Base-by-base conservation (phyloP, 2,329 filamentous ascomycete species). In the Epichloe sylvatica region DNA sequence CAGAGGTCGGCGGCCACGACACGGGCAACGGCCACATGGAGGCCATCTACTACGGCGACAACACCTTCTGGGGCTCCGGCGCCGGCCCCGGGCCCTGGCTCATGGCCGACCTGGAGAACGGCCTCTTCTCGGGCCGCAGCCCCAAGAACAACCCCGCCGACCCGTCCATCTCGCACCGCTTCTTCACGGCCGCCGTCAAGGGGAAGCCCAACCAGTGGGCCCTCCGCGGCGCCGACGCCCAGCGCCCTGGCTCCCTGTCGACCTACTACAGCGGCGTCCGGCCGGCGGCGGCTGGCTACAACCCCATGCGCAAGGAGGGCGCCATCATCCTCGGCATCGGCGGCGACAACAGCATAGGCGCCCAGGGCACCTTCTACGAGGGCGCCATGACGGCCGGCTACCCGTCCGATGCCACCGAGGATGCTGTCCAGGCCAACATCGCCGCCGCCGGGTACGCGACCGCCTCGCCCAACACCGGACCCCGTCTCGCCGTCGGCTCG, bases 51-150 rank as follows among this genome's bases (percentile, higher is more conserved):
- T 83, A 71, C 56, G 80, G 81, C 1, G 65, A 67, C 0, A 52
- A 80, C 1, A 65, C 68, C 0, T 51, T 52, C 54, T 81, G 77
- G 75, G 80, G 80, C 17, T 63, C 61, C 7, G 80, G 81, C 8
- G 50, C 74, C 4, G 80, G 79, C 42, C 70, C 56, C 41, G 80
- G 81, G 0, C 81, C 81, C 0, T 84, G 80, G 81, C 60, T 84
- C 55, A 83, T 84, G 78, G 80, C 79, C 0, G 81, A 84, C 62
- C 71, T 84, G 0, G 81, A 84, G 60, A 82, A 84, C 53, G 77
- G 77, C 3, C 64, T 84, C 2, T 84, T 83, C 65, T 80, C 79
- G 0, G 80, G 79, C 13, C 9, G 47, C 1, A 70, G 60, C 51
- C 25, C 68, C 2, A 60, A 57, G 1, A 61, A 72, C 48, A 82